Base-by-base conservation (phyloP, 1,284 basidiomycete species). In the Naganishia sp. region DNA sequence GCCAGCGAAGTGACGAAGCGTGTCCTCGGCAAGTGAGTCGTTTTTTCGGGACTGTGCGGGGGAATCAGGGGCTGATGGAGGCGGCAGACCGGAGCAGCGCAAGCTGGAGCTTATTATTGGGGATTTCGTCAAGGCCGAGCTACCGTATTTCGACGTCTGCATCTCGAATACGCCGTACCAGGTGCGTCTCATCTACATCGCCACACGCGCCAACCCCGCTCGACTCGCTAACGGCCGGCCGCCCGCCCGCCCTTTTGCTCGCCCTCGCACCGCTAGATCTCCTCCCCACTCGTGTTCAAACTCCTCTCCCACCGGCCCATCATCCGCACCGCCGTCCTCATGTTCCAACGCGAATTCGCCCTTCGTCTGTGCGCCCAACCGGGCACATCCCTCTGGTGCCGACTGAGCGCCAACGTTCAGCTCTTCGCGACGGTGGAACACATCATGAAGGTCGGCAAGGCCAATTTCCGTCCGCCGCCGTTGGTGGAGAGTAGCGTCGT, bases 91-190 rank as follows among this genome's bases (percentile, higher is more conserved):
- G 2, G 92, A 94, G 77, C 94, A 97, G 78, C 86, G 90, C 71
- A 96, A 95, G 77, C 86, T 99, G 1, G 91, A 96, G 71, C 89
- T 98, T 71, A 87, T 96, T 74, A 89, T 98, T 63, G 95, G 94
- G 63, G 94, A 99, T 79, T 98, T 98, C 76, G 90, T 96, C 78
- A 99, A 99, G 80, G 92, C 91, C 23, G 90, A 94, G 49, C 83
- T 99, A 23, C 95, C 95, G 4, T 98, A 95, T 81, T 98, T 99
- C 74, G 95, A 99, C 80, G 95, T 97, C 67, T 97, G 94, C 84
- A 99, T 99, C 77, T 94, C 90, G 74, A 99, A 99, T 78, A 99
- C 95, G 1, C 95, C 95, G 0, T 99, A 99, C 81, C 95, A 98
- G 80, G 84, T 84, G 18, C 54, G 78, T 73, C 31, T 25, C 6